Percentiles rank a stretch among this genome's conserved stretches.
phyloP scores from a whole-genome alignment of 441 rosid genomes.

The Jatropha multifida region DNA sequence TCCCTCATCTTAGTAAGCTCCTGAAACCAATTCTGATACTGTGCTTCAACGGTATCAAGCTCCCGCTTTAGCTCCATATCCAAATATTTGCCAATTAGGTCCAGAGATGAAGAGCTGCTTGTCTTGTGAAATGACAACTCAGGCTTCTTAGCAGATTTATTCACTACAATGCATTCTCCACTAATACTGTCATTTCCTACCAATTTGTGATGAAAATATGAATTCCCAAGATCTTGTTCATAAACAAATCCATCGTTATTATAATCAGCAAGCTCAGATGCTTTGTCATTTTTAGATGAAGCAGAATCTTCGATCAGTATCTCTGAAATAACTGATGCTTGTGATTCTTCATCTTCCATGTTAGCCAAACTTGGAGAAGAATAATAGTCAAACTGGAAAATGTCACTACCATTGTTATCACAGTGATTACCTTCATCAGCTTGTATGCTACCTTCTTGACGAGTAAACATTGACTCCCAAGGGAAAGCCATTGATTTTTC shows the following conservation, averaged over 20 bases:
- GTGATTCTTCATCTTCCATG: slow-evolving; percentile 51
- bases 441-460: slow-evolving; percentile 20
- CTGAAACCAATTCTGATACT: slow-evolving; percentile 42
- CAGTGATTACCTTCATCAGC: slow-evolving; percentile 12
- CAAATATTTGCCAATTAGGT: slow-evolving; percentile 31
- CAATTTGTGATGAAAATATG: slow-evolving; percentile 20
- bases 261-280: slow-evolving; percentile 37
- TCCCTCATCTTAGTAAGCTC: slow-evolving; percentile 53
- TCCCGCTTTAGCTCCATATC: slow-evolving; percentile 41
- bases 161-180: slow-evolving; percentile 10
- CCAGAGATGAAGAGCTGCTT: slow-evolving; percentile 31
- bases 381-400: slow-evolving; percentile 17
- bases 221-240: slow-evolving; percentile 33
- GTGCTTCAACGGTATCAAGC: slow-evolving; percentile 41
- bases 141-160: slow-evolving; percentile 9
- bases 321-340: slow-evolving; percentile 52
- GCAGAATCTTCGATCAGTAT: slow-evolving; percentile 35
- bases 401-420: slow-evolving; percentile 11
- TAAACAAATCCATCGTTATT: slow-evolving; percentile 33
- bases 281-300: slow-evolving; percentile 29
- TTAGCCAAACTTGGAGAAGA: slow-evolving; percentile 34
- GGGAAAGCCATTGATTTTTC: slow-evolving; percentile 24
- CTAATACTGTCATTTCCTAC: neutral
- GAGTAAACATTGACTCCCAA: slow-evolving; percentile 36
- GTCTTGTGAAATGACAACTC: slow-evolving; percentile 28